phyloP scores from a whole-genome alignment of 2,329 filamentous ascomycete genomes.

The Helminthosporium solani region DNA sequence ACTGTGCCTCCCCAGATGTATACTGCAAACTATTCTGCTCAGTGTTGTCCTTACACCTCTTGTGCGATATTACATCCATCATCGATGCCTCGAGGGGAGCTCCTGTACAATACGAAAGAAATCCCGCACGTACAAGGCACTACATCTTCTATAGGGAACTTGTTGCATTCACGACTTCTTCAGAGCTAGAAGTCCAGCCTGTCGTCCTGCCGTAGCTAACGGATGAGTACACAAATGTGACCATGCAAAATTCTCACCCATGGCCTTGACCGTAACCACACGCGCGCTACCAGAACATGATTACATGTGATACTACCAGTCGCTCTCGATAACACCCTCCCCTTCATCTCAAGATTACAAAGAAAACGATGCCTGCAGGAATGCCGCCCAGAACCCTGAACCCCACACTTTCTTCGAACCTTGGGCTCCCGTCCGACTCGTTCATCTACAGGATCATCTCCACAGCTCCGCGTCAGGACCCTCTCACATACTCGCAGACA shows the following conservation, averaged over 20 bases:
- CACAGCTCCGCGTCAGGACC: constrained; percentile 32
- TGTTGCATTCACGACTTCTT: no score
- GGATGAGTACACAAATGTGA: no score
- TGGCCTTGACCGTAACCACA: not conserved
- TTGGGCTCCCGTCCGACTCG: constrained; percentile 34
- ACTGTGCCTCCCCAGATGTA: no score
- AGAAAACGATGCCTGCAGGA: not conserved
- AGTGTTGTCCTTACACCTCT: no score
- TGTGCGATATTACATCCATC: no score
- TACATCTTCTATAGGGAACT: no score
- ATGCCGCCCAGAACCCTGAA: constrained; percentile 22
- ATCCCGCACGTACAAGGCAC: no score
- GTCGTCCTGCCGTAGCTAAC: no score
- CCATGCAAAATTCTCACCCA: not conserved
- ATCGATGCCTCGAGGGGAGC: no score
- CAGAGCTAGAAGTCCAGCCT: no score
- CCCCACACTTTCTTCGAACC: constrained; percentile 19
- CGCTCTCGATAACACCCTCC: not conserved
- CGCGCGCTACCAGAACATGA: not conserved
- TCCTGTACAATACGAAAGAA: no score
- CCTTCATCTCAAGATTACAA: not conserved
- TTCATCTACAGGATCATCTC: constrained; percentile 44
- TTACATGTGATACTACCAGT: not conserved
- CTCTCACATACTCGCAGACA: constrained; percentile 31
- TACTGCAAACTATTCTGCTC: no score